Conservation (phyloP, 2,329 filamentous ascomycete genomes). For the Claviceps citrina region DNA sequence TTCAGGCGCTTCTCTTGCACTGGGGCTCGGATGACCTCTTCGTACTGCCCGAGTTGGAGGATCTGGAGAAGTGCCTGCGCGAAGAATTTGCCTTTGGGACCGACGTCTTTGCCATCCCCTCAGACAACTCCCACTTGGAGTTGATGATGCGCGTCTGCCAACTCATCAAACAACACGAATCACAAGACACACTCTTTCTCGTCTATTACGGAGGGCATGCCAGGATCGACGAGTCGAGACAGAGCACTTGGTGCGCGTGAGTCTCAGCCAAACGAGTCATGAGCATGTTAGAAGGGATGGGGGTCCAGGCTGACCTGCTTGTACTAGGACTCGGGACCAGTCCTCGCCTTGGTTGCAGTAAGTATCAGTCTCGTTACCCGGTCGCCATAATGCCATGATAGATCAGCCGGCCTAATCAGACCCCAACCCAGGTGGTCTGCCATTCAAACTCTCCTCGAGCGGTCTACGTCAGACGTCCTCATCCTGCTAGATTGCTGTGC, state of each 20-base stretch:
- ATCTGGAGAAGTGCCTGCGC: constrained; percentile 37
- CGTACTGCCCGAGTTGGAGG: constrained; percentile 41
- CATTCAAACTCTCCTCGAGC: constrained; percentile 42
- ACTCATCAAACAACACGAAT: constrained; percentile 41
- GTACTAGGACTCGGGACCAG: constrained; percentile 29
- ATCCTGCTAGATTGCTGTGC: constrained; percentile 46
- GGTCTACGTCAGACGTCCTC: constrained; percentile 40
- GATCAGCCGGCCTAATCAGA: neutral
- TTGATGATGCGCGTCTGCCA: constrained; percentile 41
- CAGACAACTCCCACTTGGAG: constrained; percentile 41
- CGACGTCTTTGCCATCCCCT: constrained; percentile 42
- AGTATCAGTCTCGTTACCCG: constrained; percentile 11
- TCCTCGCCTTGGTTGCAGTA: constrained; percentile 41
- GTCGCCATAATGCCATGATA: neutral
- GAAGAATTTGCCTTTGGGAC: constrained; percentile 42
- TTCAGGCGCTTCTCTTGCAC: constrained; percentile 38
- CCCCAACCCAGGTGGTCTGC: constrained; percentile 35
- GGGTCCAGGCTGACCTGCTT: neutral
- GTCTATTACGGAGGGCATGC: constrained; percentile 47
- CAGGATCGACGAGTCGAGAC: constrained; percentile 41
- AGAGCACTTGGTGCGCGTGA: constrained; percentile 46
- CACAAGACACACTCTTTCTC: constrained; percentile 38
- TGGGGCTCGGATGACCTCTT: constrained; percentile 45
- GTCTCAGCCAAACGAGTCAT: constrained; percentile 12
- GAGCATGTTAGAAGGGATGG: neutral